Conservation (phyloP, 1,284 basidiomycete genomes). For the Testicularia cyperi region DNA sequence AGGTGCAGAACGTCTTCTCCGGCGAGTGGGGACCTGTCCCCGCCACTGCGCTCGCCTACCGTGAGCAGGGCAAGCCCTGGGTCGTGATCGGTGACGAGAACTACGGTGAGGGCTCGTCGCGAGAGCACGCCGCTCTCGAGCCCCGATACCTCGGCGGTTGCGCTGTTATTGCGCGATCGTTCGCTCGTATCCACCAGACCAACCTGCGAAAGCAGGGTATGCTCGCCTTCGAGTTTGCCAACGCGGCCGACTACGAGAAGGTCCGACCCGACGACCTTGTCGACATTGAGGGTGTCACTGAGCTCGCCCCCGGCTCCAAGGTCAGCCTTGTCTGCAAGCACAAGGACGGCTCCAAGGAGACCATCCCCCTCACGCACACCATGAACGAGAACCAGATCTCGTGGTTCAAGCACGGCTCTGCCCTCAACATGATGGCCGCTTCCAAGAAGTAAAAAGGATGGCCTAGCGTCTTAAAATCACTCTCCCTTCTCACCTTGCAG, state of each 20-base stretch:
- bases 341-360: constrained; percentile 54
- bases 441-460: constrained; percentile 24
- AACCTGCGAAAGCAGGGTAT: constrained; percentile 73
- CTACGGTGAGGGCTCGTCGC: constrained; percentile 97
- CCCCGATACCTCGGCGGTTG: constrained; percentile 93
- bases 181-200: constrained; percentile 97
- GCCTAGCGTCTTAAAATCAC: too few species aligned
- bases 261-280: constrained; percentile 53
- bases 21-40: constrained; percentile 86
- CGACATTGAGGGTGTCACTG: constrained; percentile 52
- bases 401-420: constrained; percentile 58
- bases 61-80: constrained; percentile 87
- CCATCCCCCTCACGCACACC: constrained; percentile 55
- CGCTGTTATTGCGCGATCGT: constrained; percentile 93
- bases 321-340: constrained; percentile 55
- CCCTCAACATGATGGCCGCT: constrained; percentile 58
- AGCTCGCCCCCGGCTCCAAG: constrained; percentile 54
- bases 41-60: constrained; percentile 80
- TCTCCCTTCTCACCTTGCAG: too few species aligned
- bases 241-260: constrained; percentile 58
- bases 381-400: constrained; percentile 60
- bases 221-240: constrained; percentile 54
- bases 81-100: constrained; percentile 79
- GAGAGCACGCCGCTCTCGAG: constrained; percentile 96
- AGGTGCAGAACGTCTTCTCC: constrained; percentile 82